Evolutionary conservation across 371 early-diverging fungal species (phyloP), one percentile per base, ranked within the genome.

Genomic region (Mucor saturninus): DNA sequence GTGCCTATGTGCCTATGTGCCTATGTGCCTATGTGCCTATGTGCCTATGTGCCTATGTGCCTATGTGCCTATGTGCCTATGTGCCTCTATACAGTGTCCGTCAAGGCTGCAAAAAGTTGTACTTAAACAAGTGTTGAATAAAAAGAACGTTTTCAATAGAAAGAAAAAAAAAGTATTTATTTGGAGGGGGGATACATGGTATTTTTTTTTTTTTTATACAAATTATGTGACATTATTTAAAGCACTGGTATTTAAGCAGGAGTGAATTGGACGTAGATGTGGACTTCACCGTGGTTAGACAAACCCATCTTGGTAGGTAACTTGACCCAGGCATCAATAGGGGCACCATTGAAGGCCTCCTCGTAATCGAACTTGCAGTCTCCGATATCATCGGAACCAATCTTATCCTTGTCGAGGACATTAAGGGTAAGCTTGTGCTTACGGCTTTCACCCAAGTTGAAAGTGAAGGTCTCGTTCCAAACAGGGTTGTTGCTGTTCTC

Each of bases 401-500:
- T 35, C 14, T 57, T 9, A 51, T 79, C 80, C 63, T 75, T 74
- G 62, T 79, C 80, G 13, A 63, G 46, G 39, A 79, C 76, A 55
- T 74, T 64, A 26, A 76, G 53, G 26, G 72, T 60, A 32, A 79
- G 61, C 59, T 76, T 74, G 49, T 79, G 72, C 50, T 59, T 65
- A 43, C 59, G 54, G 11, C 59, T 14, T 54, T 67, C 62, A 38
- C 53, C 48, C 54, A 74, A 55, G 30, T 62, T 59, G 57, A 74
- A 71, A 15, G 65, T 67, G 15, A 71, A 68, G 26, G 75, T 64
- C 54, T 74, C 65, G 52, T 74, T 71, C 75, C 75, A 74, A 29
- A 68, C 69, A 45, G 75, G 75, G 39, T 68, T 39, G 28, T 68
- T 71, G 21, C 77, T 88, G 65, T 90, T 83, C 11, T 83, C 60